A percentile compares a stretch with the other conserved stretches of the same genome.
Conservation (phyloP, 345 rosid species). For the Lumnitzera racemosa region DNA sequence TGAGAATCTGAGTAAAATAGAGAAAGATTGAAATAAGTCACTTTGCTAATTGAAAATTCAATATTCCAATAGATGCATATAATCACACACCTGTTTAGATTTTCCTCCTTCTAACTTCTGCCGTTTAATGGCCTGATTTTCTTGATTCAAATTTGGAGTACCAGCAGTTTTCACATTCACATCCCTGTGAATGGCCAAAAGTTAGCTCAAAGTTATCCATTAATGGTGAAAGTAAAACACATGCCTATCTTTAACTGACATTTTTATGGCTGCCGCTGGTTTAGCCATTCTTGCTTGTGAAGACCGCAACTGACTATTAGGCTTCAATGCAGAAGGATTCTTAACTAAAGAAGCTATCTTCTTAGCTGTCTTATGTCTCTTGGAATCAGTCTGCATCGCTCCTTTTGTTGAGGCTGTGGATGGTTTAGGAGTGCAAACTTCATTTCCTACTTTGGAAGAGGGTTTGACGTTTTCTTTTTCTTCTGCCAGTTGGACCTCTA, state of each 20-base stretch:
- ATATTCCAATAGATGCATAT: too few relatives aligned
- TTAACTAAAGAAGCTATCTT: constrained; percentile 45
- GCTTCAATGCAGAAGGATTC: constrained; percentile 57
- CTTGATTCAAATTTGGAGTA: constrained; percentile 57
- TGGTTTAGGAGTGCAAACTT: constrained; percentile 13
- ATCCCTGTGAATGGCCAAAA: constrained; percentile 23
- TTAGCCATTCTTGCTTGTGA: constrained; percentile 37
- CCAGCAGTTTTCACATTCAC: constrained; percentile 24
- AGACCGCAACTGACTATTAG: constrained; percentile 37
- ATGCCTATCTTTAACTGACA: constrained; percentile 16
- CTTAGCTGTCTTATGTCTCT: constrained; percentile 56
- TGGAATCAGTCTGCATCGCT: constrained; percentile 27
- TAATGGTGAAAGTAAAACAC: background rate
- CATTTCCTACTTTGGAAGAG: constrained; percentile 15
- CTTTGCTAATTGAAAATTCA: too few relatives aligned
- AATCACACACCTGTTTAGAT: constrained; percentile 61
- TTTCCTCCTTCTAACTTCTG: constrained; percentile 94
- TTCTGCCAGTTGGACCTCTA: constrained; percentile 14
- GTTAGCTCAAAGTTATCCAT: background rate
- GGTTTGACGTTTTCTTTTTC: constrained; percentile 31
- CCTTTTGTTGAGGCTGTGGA: constrained; percentile 4
- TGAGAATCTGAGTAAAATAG: constrained; percentile 57
- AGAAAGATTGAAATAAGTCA: background rate
- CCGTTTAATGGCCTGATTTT: constrained; percentile 89
- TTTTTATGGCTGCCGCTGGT: constrained; percentile 27